Evolutionary conservation across 306 rosid genomes (phyloP).

Genomic region (Cercis canadensis): DNA sequence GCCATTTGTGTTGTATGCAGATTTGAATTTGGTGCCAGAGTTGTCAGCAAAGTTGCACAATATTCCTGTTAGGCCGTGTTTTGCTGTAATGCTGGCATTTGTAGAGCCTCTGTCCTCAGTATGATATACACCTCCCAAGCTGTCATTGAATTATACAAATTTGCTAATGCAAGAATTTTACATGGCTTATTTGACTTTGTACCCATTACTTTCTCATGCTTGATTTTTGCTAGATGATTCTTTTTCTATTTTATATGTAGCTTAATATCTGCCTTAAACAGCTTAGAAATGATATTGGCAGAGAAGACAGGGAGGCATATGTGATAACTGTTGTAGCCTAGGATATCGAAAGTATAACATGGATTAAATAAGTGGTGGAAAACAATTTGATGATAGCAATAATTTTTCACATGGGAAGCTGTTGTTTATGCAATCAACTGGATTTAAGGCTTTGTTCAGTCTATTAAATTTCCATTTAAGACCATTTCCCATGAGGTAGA

Average conservation of each 20-base stretch:
- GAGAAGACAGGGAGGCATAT: background rate
- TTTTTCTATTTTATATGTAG: constrained; percentile 17
- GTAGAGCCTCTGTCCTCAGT: constrained; percentile 78
- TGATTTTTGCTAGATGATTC: constrained; percentile 25
- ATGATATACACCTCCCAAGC: constrained; percentile 43
- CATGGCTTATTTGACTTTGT: constrained; percentile 27
- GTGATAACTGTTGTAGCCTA: background rate
- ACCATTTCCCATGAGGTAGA: constrained; percentile 21
- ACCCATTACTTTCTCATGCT: constrained; percentile 22
- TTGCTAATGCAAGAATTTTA: constrained; percentile 22
- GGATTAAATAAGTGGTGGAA: background rate
- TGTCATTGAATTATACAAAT: constrained; percentile 24
- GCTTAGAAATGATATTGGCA: constrained; percentile 25
- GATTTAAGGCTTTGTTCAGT: constrained; percentile 21
- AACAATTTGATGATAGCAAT: constrained; percentile 17
- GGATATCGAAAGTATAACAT: background rate
- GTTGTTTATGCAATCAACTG: background rate
- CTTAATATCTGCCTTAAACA: constrained; percentile 13
- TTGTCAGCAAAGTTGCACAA: constrained; percentile 63
- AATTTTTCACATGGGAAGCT: background rate
- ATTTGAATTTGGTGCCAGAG: constrained; percentile 67
- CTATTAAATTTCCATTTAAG: background rate
- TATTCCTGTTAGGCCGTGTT: constrained; percentile 78
- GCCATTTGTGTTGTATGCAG: constrained; percentile 50
- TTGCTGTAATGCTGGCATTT: constrained; percentile 89